Conservation (phyloP, 176 grass and related monocot genomes). For the Oryza nivara region DNA sequence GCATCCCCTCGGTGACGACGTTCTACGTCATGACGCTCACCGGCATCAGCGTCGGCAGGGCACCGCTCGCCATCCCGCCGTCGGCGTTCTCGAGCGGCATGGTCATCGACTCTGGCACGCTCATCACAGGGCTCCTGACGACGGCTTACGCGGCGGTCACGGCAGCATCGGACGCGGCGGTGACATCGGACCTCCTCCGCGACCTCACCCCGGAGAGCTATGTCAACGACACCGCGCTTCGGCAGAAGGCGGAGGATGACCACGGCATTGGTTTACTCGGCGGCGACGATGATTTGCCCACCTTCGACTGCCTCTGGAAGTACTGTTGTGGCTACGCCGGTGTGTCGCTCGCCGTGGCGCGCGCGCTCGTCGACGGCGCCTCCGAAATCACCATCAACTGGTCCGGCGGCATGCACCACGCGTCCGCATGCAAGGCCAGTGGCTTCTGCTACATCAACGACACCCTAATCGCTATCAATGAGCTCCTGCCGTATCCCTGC, state of each 20-base stretch:
- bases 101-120: too few relatives aligned
- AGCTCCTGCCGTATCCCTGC: conserved; percentile 29
- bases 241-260: background rate
- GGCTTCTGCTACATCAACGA: conserved; percentile 82
- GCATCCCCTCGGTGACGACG: too few relatives aligned
- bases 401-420: conserved; percentile 71
- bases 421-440: conserved; percentile 47
- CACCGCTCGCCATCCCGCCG: too few relatives aligned
- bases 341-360: conserved; percentile 49
- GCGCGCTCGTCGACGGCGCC: conserved; percentile 38
- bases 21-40: too few relatives aligned
- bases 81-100: too few relatives aligned
- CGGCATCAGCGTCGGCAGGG: too few relatives aligned
- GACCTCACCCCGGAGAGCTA: too few relatives aligned
- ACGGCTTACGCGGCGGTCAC: too few relatives aligned
- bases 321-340: conserved; percentile 64
- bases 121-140: too few relatives aligned
- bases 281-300: conserved; percentile 35
- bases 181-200: too few relatives aligned
- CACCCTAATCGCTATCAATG: conserved; percentile 66
- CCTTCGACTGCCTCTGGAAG: conserved; percentile 50
- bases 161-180: too few relatives aligned
- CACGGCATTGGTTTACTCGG: conserved; percentile 21
- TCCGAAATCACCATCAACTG: conserved; percentile 64
- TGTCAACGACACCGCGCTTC: background rate